A percentile compares a stretch with the other conserved stretches of the same genome.
phyloP scores from a whole-genome alignment of 2,329 filamentous ascomycete genomes.

The Penicillium sclerotiorum region DNA sequence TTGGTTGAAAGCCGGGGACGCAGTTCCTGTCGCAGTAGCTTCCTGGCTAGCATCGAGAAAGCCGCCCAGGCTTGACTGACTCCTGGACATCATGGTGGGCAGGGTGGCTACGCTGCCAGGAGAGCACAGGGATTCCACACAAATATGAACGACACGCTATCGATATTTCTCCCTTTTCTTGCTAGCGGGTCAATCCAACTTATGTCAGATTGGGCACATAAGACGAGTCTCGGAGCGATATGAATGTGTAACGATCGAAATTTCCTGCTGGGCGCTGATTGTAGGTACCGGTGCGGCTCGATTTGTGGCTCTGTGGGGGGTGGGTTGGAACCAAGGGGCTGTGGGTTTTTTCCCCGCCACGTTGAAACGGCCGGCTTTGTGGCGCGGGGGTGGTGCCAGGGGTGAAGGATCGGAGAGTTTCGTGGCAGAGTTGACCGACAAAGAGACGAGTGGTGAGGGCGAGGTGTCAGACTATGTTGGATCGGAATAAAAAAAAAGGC shows the following conservation, averaged over 20 bases:
- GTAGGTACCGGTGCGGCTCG: conserved; percentile 14
- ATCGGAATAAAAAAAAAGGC: conserved; percentile 28
- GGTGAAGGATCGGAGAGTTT: neutral
- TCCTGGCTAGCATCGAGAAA: conserved; percentile 38
- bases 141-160: neutral
- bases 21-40: conserved; percentile 25
- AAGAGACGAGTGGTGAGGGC: conserved; percentile 5
- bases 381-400: conserved; percentile 1
- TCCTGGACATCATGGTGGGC: conserved; percentile 40
- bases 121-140: neutral
- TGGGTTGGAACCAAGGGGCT: conserved; percentile 6
- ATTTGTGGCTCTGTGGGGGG: conserved; percentile 8
- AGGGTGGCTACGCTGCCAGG: conserved; percentile 3
- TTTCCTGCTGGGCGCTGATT: conserved; percentile 5
- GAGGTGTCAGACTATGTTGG: conserved; percentile 20
- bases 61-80: conserved; percentile 43
- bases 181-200: neutral
- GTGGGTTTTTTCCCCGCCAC: conserved; percentile 11
- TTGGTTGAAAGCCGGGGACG: conserved; percentile 33
- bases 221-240: conserved; percentile 6
- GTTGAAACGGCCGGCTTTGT: conserved; percentile 5
- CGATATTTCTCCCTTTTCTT: neutral
- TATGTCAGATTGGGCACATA: neutral
- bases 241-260: conserved; percentile 11
- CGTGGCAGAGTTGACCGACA: neutral